Evolutionary conservation across 2,329 filamentous ascomycete genomes (phyloP).

Genomic region (Macrophomina tecta): DNA sequence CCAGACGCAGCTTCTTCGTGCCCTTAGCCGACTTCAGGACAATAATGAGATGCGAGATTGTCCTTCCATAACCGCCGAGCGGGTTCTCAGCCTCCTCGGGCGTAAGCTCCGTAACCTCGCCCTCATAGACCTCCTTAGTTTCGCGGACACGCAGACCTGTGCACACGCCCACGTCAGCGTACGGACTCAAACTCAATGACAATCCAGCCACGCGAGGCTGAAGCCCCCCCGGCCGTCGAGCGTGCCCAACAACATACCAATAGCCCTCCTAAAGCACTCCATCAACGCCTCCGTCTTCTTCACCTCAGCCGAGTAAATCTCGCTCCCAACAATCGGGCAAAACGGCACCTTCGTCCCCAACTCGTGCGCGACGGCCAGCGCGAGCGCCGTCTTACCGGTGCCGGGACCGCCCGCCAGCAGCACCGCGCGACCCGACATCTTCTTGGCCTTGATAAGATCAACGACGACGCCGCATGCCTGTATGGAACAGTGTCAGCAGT

Average conservation of each 20-base stretch:
- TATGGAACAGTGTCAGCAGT: background rate
- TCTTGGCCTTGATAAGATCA: constrained; percentile 93
- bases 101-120: constrained; percentile 95
- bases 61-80: constrained; percentile 94
- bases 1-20: constrained; percentile 95
- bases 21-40: constrained; percentile 94
- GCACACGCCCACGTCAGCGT: constrained; percentile 1
- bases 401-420: constrained; percentile 92
- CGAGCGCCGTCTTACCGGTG: constrained; percentile 96
- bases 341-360: constrained; percentile 98
- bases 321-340: constrained; percentile 96
- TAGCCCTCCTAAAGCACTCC: constrained; percentile 98
- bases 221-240: background rate
- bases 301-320: constrained; percentile 96
- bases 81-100: constrained; percentile 99
- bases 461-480: constrained; percentile 95
- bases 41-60: constrained; percentile 93
- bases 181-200: no score
- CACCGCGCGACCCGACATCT: constrained; percentile 95
- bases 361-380: constrained; percentile 94
- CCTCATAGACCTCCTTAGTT: constrained; percentile 99
- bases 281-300: constrained; percentile 99
- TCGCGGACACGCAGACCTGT: constrained; percentile 86
- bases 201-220: background rate
- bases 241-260: constrained; percentile 62